phyloP scores from a whole-genome alignment of 305 asterid species.

The Fraxinus velutina region DNA sequence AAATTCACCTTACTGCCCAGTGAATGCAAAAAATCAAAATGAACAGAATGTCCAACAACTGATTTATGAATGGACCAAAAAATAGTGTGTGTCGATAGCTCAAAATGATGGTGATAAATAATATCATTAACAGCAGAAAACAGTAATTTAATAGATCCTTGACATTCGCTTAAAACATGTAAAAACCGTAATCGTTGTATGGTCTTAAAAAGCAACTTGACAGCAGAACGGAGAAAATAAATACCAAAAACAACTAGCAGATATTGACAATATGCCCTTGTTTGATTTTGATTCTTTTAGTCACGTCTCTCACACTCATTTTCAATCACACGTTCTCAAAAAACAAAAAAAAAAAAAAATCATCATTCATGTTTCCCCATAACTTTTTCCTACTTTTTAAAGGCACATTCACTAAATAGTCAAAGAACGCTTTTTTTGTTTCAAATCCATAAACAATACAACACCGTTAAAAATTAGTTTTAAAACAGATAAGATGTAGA shows the following conservation, averaged over 20 bases:
- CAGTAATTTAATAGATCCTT: not conserved
- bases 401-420: too few relatives aligned
- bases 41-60: not conserved
- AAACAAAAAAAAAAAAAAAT: too few relatives aligned
- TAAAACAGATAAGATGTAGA: not conserved
- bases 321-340: too few relatives aligned
- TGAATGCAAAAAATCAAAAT: not conserved
- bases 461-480: not conserved
- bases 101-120: not conserved
- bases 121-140: not conserved
- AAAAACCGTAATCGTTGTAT: not conserved
- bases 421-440: not conserved
- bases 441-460: not conserved
- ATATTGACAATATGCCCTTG: not conserved
- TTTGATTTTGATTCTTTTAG: not conserved
- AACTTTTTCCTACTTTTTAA: too few relatives aligned
- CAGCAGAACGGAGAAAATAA: not conserved
- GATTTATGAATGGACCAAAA: not conserved
- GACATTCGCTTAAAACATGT: not conserved
- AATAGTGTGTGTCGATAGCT: not conserved
- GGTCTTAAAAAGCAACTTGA: not conserved
- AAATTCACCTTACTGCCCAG: not conserved
- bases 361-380: too few relatives aligned
- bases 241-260: not conserved
- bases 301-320: not conserved